Conservation (phyloP, 2,329 filamentous ascomycete species). For the Davidsoniella australis region DNA sequence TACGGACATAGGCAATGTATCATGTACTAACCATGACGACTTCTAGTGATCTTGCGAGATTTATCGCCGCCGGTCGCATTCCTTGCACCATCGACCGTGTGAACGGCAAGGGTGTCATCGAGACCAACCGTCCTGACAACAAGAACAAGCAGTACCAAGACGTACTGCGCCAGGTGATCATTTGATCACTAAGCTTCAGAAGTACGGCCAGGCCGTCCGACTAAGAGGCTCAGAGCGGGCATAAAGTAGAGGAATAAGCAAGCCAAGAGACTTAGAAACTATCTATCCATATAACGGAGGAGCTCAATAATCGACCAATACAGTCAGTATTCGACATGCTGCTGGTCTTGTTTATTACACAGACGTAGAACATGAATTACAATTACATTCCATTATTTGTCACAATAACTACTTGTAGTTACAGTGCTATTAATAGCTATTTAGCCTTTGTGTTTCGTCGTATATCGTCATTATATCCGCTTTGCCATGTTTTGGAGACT, state of each 20-base stretch:
- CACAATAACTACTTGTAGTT: no score
- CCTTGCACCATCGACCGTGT: conserved; percentile 96
- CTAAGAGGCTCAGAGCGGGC: conserved; percentile 88
- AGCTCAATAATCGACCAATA: neutral
- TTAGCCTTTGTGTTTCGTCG: no score
- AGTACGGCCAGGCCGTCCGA: conserved; percentile 93
- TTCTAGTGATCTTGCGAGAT: conserved; percentile 75
- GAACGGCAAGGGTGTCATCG: conserved; percentile 87
- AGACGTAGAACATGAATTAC: conserved; percentile 8
- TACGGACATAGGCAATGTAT: neutral
- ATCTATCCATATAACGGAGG: no score
- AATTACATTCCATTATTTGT: neutral
- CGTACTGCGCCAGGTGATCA: conserved; percentile 92
- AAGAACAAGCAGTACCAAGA: conserved; percentile 99
- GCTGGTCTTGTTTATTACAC: neutral
- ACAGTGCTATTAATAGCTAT: no score
- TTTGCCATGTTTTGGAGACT: no score
- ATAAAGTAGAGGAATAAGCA: conserved; percentile 24
- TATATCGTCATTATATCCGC: no score
- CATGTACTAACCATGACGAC: neutral
- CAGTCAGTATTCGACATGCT: neutral
- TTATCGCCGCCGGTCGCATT: conserved; percentile 87
- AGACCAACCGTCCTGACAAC: conserved; percentile 93
- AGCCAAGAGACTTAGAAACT: neutral
- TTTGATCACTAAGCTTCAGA: conserved; percentile 96